Conservation (phyloP, 108 stramenopile genomes). For the Conticribra weissflogii region DNA sequence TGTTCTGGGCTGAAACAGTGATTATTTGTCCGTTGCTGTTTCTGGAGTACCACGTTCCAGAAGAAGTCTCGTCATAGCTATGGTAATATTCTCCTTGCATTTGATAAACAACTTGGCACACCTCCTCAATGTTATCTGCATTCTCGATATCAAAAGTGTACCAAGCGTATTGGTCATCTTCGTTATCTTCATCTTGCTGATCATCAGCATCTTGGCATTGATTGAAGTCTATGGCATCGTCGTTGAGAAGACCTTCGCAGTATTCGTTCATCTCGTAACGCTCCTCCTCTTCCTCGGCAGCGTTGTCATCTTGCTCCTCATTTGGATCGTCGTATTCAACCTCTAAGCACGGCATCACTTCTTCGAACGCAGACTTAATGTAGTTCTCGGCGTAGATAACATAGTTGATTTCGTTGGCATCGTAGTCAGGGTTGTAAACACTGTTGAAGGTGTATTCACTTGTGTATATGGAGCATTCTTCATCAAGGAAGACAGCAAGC, state of each 20-base stretch:
- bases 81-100: conserved; percentile 25
- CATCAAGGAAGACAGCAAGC: conserved; percentile 28
- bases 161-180: conserved; percentile 12
- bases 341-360: conserved; percentile 6
- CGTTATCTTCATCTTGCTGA: conserved; percentile 5
- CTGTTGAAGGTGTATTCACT: conserved; percentile 7
- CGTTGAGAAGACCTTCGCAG: conserved; percentile 19
- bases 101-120: conserved; percentile 16
- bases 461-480: conserved; percentile 23
- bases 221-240: conserved; percentile 12
- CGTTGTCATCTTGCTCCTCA: neutral
- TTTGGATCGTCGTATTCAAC: conserved; percentile 4
- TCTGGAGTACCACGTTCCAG: conserved; percentile 34
- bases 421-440: conserved; percentile 7
- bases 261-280: conserved; percentile 14
- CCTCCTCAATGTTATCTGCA: conserved; percentile 12
- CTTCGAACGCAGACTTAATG: conserved; percentile 29
- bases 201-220: conserved; percentile 12
- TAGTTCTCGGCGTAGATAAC: conserved; percentile 23
- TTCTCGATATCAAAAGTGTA: conserved; percentile 28
- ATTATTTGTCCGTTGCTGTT: conserved; percentile 24
- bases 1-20: neutral
- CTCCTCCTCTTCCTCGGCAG: conserved; percentile 8
- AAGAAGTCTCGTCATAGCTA: conserved; percentile 9
- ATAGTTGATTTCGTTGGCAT: conserved; percentile 18